These are phyloP conservation scores for Trametes gibbosa DNA, from an alignment of 768 basidiomycete genomes.

Conservation along the genomic window DNA sequence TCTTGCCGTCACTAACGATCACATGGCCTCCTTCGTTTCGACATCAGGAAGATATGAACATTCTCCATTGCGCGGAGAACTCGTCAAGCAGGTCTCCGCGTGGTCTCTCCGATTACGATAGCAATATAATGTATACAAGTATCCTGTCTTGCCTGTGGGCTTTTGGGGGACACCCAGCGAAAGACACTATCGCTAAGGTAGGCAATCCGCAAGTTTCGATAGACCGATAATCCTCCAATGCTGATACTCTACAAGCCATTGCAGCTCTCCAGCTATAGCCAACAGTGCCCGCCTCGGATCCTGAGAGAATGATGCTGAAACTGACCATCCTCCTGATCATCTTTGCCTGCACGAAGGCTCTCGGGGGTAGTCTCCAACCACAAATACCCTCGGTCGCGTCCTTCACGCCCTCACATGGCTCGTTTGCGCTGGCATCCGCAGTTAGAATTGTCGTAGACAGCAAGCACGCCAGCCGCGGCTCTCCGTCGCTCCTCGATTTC, in stretches of 20 bases:
- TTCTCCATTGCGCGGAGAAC: background rate
- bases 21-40: background rate
- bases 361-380: slow-evolving; percentile 20
- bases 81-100: background rate
- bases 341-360: background rate
- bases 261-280: too few species aligned
- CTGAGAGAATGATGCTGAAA: background rate
- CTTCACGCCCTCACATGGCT: slow-evolving; percentile 26
- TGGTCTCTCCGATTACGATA: background rate
- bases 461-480: slow-evolving; percentile 23
- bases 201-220: background rate
- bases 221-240: background rate
- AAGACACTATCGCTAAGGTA: background rate
- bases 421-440: slow-evolving; percentile 31
- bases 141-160: too few species aligned
- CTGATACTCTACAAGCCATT: background rate
- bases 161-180: too few species aligned
- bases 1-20: background rate
- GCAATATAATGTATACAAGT: background rate
- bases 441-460: slow-evolving; percentile 39
- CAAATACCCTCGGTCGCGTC: slow-evolving; percentile 40
- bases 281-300: background rate
- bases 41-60: background rate
- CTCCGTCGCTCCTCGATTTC: slow-evolving; percentile 34
- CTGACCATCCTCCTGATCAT: background rate